Conservation (phyloP, 352 stramenopile species). For the Hyaloperonospora arabidopsidis region DNA sequence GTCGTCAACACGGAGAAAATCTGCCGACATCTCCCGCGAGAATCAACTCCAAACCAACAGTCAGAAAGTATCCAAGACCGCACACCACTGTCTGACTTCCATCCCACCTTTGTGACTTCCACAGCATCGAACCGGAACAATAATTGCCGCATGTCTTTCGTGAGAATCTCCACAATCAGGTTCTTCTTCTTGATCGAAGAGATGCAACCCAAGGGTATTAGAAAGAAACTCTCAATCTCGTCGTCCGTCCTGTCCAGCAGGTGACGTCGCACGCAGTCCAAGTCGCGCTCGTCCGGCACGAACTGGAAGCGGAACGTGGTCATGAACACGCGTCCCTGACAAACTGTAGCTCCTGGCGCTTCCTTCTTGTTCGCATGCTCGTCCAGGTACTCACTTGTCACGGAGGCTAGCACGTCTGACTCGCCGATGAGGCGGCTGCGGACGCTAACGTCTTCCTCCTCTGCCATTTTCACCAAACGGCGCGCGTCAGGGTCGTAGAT, state of each 20-base stretch:
- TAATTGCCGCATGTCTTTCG: constrained; percentile 71
- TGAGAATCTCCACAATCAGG: constrained; percentile 64
- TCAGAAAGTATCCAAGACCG: no score
- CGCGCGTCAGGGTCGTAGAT: no score
- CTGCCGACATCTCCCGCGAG: constrained; percentile 20
- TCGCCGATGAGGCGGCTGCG: constrained; percentile 51
- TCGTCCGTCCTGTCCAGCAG: constrained; percentile 47
- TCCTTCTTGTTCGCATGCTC: constrained; percentile 53
- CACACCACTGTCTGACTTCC: no score
- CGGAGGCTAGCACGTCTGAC: constrained; percentile 65
- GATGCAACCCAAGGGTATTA: constrained; percentile 67
- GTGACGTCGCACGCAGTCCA: constrained; percentile 41
- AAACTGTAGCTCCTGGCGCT: constrained; percentile 47
- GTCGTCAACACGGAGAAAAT: constrained; percentile 72
- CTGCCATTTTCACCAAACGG: constrained; percentile 16
- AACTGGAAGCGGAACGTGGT: constrained; percentile 85
- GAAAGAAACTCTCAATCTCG: constrained; percentile 73
- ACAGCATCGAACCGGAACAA: constrained; percentile 69
- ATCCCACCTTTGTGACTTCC: constrained; percentile 57
- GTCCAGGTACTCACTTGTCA: constrained; percentile 70
- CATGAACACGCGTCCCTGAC: constrained; percentile 69
- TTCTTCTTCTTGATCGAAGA: constrained; percentile 75
- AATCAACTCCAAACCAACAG: no score
- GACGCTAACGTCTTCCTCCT: constrained; percentile 17
- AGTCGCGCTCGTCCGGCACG: constrained; percentile 49